Percentiles rank a stretch among this genome's conserved stretches.
Evolutionary conservation across 2,329 filamentous ascomycete species (phyloP).

Genomic region (Monosporascus sp.): DNA sequence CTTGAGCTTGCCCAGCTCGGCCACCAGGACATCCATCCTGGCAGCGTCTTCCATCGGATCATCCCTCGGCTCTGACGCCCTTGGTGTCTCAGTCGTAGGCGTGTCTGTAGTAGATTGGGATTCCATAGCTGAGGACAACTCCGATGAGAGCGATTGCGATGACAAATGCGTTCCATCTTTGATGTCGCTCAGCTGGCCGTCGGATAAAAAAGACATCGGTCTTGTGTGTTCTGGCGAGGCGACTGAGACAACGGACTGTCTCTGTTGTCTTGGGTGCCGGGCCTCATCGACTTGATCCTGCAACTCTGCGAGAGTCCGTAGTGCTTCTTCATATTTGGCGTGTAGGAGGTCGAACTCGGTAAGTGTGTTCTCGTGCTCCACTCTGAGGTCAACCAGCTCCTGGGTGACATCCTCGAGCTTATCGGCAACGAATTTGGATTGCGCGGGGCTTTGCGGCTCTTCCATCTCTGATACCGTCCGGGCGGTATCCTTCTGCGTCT

Average conservation of each 20-base stretch:
- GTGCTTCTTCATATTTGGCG: constrained; percentile 83
- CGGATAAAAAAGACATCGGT: constrained; percentile 80
- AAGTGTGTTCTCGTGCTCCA: constrained; percentile 82
- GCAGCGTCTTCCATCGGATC: constrained; percentile 28
- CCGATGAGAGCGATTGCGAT: constrained; percentile 88
- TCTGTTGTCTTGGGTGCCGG: constrained; percentile 52
- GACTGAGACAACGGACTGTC: constrained; percentile 53
- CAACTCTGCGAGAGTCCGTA: constrained; percentile 75
- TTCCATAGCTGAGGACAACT: constrained; percentile 82
- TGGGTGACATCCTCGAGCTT: constrained; percentile 89
- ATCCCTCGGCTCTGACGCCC: constrained; percentile 34
- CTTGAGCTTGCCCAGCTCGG: constrained; percentile 68
- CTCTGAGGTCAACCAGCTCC: constrained; percentile 82
- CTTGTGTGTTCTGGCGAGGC: constrained; percentile 47
- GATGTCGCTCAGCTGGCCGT: constrained; percentile 63
- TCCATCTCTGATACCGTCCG: constrained; percentile 4
- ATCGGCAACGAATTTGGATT: constrained; percentile 81
- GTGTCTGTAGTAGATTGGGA: constrained; percentile 61
- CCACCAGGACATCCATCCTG: constrained; percentile 41
- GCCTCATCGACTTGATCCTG: constrained; percentile 81
- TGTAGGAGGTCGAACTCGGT: constrained; percentile 77
- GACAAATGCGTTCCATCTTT: constrained; percentile 66
- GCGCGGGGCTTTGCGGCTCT: constrained; percentile 63
- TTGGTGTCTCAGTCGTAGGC: constrained; percentile 55
- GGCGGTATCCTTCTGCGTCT: constrained; percentile 1